Percentiles rank a stretch among this genome's conserved stretches.
phyloP scores from a whole-genome alignment of 2,329 filamentous ascomycete genomes.

The Rhinocladiella similis region DNA sequence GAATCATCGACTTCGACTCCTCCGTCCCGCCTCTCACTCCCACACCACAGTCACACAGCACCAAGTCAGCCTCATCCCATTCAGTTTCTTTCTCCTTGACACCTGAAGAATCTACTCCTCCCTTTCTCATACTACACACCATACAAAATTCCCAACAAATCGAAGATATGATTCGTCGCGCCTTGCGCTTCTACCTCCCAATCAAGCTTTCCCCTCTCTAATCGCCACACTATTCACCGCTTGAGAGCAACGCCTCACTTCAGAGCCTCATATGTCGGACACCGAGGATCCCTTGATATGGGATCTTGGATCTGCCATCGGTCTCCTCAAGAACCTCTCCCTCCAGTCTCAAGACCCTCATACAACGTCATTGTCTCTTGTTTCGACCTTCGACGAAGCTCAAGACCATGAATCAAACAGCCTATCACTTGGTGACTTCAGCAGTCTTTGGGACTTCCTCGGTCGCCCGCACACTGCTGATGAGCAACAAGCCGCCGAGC shows the following conservation, averaged over 20 bases:
- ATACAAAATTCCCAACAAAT: not conserved
- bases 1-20: not conserved
- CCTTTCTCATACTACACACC: not conserved
- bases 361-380: not conserved
- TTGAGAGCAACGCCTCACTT: slow-evolving; percentile 11
- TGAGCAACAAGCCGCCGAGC: slow-evolving; percentile 6
- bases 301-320: slow-evolving; percentile 48
- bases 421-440: slow-evolving; percentile 45
- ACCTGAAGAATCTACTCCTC: not conserved
- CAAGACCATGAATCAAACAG: slow-evolving; percentile 16
- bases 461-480: slow-evolving; percentile 9
- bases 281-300: slow-evolving; percentile 32
- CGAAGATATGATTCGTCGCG: slow-evolving; percentile 13
- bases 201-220: slow-evolving; percentile 18
- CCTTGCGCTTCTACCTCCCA: slow-evolving; percentile 1
- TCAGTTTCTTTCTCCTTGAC: not conserved
- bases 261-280: slow-evolving; percentile 13
- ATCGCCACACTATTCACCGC: slow-evolving; percentile 9
- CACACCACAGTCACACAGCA: not conserved
- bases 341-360: not conserved
- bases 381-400: not conserved
- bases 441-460: slow-evolving; percentile 43
- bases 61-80: not conserved
- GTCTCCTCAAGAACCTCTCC: slow-evolving; percentile 39
- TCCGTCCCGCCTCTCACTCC: not conserved